phyloP scores from a whole-genome alignment of 1,284 basidiomycete genomes.

The Ceratobasidium sp. region DNA sequence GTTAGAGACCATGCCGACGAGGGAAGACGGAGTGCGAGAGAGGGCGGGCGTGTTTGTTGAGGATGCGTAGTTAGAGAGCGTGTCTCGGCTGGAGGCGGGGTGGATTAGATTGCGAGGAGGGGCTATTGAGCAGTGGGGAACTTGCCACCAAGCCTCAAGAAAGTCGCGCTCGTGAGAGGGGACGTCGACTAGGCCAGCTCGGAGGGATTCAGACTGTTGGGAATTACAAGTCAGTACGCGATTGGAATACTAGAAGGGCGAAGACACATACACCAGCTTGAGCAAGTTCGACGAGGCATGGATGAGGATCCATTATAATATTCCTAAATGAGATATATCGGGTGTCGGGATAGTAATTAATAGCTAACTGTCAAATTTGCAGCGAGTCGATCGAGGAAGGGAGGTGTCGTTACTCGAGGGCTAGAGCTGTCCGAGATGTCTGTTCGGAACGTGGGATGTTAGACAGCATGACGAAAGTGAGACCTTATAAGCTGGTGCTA shows the following conservation, averaged over 20 bases:
- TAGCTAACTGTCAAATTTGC: not conserved
- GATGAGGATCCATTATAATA: constrained; percentile 27
- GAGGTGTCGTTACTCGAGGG: not conserved
- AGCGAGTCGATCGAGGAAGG: constrained; percentile 4
- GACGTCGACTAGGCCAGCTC: constrained; percentile 9
- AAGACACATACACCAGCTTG: constrained; percentile 15
- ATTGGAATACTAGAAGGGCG: not conserved
- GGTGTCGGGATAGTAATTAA: not conserved
- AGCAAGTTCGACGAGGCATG: constrained; percentile 18
- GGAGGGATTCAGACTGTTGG: constrained; percentile 18
- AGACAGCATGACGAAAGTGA: not conserved
- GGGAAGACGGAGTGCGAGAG: constrained; percentile 31
- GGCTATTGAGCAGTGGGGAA: not conserved
- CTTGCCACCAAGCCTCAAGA: constrained; percentile 32
- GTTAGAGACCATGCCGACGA: constrained; percentile 23
- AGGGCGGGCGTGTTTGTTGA: constrained; percentile 24
- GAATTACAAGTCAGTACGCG: not conserved
- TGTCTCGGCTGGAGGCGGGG: constrained; percentile 10
- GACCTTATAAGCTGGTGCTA: not conserved
- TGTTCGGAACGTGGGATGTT: constrained; percentile 10
- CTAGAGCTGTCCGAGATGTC: not conserved
- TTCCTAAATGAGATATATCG: not conserved
- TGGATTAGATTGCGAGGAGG: not conserved
- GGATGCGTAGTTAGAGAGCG: constrained; percentile 35
- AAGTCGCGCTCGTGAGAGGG: constrained; percentile 28